Conservation (phyloP, 116 monocot genomes). For the Posidonia oceanica region DNA sequence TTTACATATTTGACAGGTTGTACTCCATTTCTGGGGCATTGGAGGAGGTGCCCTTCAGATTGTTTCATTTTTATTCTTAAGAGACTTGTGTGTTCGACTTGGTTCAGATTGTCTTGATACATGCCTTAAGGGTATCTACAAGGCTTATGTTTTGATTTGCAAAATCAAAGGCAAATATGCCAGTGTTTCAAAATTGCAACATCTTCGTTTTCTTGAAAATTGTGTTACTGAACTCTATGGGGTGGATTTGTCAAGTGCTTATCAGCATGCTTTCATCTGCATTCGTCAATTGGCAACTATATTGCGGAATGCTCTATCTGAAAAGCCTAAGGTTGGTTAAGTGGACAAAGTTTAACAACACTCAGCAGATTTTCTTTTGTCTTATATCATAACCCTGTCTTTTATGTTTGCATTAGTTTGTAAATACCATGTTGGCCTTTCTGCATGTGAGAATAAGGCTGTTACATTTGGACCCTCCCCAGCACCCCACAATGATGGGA, state of each 20-base stretch:
- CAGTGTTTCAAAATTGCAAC: constrained; percentile 59
- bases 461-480: too few relatives aligned
- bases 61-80: constrained; percentile 81
- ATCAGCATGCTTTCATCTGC: constrained; percentile 84
- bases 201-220: constrained; percentile 88
- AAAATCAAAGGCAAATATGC: constrained; percentile 64
- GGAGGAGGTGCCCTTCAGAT: constrained; percentile 81
- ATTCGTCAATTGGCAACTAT: constrained; percentile 82
- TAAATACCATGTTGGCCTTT: neutral
- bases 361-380: neutral
- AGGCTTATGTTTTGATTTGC: constrained; percentile 83
- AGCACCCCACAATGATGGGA: too few relatives aligned
- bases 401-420: neutral
- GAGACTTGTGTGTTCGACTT: constrained; percentile 77
- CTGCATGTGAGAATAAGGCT: neutral
- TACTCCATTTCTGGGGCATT: constrained; percentile 74
- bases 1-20: constrained; percentile 36
- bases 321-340: constrained; percentile 49
- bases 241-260: constrained; percentile 58
- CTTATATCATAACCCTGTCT: neutral
- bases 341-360: neutral
- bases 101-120: constrained; percentile 85
- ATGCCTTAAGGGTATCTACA: constrained; percentile 81
- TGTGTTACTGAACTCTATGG: constrained; percentile 84
- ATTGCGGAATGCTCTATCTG: constrained; percentile 56